Evolutionary conservation across 2,329 filamentous ascomycete genomes (phyloP), one percentile per base, ranked within the genome.

Genomic region (Aspergillus flavus): DNA sequence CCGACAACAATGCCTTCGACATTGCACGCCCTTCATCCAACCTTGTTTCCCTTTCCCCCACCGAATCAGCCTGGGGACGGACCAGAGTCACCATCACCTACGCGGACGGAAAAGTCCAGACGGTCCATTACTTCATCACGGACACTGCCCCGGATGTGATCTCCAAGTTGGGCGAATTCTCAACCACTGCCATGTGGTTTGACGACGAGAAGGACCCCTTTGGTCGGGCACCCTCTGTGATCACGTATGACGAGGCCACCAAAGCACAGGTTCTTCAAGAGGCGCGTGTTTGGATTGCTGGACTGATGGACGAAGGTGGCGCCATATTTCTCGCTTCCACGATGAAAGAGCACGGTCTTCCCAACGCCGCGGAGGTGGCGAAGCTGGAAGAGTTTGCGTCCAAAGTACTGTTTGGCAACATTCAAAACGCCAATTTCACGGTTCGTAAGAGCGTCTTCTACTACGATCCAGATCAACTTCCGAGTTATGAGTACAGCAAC

Each of bases 241-340:
- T 88, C 74, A 83, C 82, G 0, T 88, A 87, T 64, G 85, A 89
- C 68, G 68, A 72, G 45, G 71, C 73, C 14, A 65, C 67, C 7
- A 65, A 73, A 21, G 66, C 68, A 9, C 72, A 74, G n/a, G 78
- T 80, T 11, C 63, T 83, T 75, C 70, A 85, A 39, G 52, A 61
- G 9, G 39, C 59, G 1, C 80, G 86, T 1, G 85, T 82, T 7
- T 88, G 86, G 86, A 83, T 88, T 5, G 81, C 86, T 0, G 86
- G 86, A 0, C 77, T 89, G 0, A 87, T 85, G 61, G 86, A 88
- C 61, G 86, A 89, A 73, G 86, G 79, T 0, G 86, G 86, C 1
- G 83, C 84, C 0, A 82, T 85, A 0, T 87, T 83, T 64, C 79
- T 87, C 0, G 84, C 86, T 0, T 83, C 84, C 0, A 75, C 81